These are phyloP conservation scores for Myxozyma neotropica DNA, from an alignment of 805 yeast genomes.

Conservation along the genomic window DNA sequence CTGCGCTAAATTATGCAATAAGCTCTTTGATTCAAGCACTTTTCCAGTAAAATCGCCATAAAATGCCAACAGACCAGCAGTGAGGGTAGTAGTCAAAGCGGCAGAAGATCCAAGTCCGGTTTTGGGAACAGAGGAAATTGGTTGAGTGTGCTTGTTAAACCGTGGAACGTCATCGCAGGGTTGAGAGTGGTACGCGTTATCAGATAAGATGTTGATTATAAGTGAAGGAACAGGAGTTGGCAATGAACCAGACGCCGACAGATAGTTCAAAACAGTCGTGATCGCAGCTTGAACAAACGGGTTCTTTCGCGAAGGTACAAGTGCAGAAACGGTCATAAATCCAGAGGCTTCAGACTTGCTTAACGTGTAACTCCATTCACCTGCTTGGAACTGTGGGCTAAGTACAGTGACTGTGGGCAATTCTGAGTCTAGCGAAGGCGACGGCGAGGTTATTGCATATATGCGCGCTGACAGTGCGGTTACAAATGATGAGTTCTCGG, in stretches of 20 bases:
- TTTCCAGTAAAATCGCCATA: conserved; percentile 45
- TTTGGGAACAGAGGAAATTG: conserved; percentile 76
- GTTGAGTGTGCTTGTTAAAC: conserved; percentile 62
- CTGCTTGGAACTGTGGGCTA: conserved; percentile 78
- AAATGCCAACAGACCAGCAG: conserved; percentile 64
- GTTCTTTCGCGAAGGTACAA: conserved; percentile 45
- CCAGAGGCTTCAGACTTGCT: conserved; percentile 16
- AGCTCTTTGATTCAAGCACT: conserved; percentile 1
- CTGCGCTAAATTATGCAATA: conserved; percentile 84
- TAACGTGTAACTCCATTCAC: conserved; percentile 64
- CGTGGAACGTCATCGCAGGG: conserved; percentile 36
- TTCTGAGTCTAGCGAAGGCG: conserved; percentile 14
- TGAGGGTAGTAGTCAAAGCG: conserved; percentile 79
- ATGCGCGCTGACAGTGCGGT: conserved; percentile 88
- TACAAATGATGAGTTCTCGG: conserved; percentile 71
- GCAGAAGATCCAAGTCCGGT: conserved; percentile 98
- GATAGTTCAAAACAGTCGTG: conserved; percentile 56
- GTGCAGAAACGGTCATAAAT: conserved; percentile 40
- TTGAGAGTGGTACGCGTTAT: conserved; percentile 87
- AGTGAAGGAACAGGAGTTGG: conserved; percentile 35
- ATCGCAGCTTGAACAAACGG: conserved; percentile 77
- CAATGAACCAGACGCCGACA: conserved; percentile 43
- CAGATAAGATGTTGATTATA: conserved; percentile 71
- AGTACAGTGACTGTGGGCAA: conserved; percentile 47
- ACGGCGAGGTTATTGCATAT: conserved; percentile 62